Conservation (phyloP, 257 asterid species). For the Asclepias syriaca region DNA sequence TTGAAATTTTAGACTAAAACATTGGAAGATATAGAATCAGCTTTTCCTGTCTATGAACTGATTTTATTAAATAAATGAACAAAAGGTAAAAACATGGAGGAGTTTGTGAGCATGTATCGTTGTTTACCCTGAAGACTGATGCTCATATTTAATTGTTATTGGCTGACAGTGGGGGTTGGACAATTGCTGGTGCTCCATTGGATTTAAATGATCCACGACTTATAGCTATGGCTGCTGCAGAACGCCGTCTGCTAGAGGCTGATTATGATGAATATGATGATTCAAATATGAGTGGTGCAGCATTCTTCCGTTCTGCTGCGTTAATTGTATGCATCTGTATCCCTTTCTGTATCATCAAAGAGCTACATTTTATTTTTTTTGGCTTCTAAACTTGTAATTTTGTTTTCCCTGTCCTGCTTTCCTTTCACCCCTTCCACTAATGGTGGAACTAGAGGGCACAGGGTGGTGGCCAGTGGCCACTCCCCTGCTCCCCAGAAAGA, state of each 20-base stretch:
- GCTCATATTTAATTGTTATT: not conserved
- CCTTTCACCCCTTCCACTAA: not conserved
- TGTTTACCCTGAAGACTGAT: not conserved
- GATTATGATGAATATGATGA: slow-evolving; percentile 42
- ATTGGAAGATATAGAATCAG: not conserved
- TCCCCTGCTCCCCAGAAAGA: not conserved
- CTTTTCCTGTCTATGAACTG: not conserved
- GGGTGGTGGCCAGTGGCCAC: not conserved
- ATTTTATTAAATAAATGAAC: not conserved
- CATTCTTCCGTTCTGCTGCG: slow-evolving; percentile 48
- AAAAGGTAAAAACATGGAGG: not conserved
- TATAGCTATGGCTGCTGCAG: slow-evolving; percentile 44
- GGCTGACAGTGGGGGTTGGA: slow-evolving; percentile 36
- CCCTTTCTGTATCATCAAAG: not conserved
- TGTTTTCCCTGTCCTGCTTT: not conserved
- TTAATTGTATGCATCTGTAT: slow-evolving; percentile 30
- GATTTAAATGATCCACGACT: slow-evolving; percentile 42
- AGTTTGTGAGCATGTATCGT: not conserved
- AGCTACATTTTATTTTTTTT: not conserved
- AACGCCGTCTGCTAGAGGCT: slow-evolving; percentile 38
- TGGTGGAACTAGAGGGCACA: not conserved
- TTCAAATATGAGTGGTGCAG: slow-evolving; percentile 45
- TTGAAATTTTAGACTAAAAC: not conserved
- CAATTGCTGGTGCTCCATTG: slow-evolving; percentile 35
- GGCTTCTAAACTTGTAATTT: not conserved